Conservation (phyloP, 805 yeast genomes). For the Candida odintsovae region DNA sequence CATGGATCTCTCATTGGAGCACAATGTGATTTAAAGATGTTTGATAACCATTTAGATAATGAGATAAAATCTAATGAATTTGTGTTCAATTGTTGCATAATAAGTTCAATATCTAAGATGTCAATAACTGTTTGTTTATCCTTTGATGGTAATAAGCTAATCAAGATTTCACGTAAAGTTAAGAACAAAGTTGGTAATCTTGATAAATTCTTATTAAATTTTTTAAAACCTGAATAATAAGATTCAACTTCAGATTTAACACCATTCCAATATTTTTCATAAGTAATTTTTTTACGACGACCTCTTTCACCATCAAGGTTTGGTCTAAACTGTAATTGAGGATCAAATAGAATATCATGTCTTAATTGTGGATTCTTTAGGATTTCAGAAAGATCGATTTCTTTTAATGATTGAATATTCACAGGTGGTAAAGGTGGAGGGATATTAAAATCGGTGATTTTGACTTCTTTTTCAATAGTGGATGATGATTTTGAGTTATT, state of each 20-base stretch:
- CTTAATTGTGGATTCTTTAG: constrained; percentile 87
- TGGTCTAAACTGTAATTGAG: constrained; percentile 86
- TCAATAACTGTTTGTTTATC: constrained; percentile 64
- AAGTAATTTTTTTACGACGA: constrained; percentile 62
- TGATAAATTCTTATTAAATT: constrained; percentile 14
- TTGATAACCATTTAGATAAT: constrained; percentile 68
- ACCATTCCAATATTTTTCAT: constrained; percentile 81
- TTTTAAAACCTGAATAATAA: constrained; percentile 26
- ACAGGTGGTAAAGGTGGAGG: constrained; percentile 72
- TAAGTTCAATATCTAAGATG: constrained; percentile 68
- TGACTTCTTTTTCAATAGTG: neutral
- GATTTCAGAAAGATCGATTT: constrained; percentile 83
- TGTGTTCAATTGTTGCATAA: constrained; percentile 67
- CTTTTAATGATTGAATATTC: constrained; percentile 72
- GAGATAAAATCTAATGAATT: constrained; percentile 69
- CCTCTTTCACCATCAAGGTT: constrained; percentile 90
- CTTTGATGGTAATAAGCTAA: constrained; percentile 70
- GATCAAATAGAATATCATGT: constrained; percentile 90
- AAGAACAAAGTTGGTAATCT: constrained; percentile 62
- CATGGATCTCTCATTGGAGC: constrained; percentile 93
- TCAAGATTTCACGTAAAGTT: constrained; percentile 71
- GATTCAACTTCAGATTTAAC: constrained; percentile 62
- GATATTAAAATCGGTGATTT: constrained; percentile 9
- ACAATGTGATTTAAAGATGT: constrained; percentile 80
- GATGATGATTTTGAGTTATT: neutral